phyloP scores from a whole-genome alignment of 495 filamentous ascomycete genomes.

The Pyronema omphalodes region DNA sequence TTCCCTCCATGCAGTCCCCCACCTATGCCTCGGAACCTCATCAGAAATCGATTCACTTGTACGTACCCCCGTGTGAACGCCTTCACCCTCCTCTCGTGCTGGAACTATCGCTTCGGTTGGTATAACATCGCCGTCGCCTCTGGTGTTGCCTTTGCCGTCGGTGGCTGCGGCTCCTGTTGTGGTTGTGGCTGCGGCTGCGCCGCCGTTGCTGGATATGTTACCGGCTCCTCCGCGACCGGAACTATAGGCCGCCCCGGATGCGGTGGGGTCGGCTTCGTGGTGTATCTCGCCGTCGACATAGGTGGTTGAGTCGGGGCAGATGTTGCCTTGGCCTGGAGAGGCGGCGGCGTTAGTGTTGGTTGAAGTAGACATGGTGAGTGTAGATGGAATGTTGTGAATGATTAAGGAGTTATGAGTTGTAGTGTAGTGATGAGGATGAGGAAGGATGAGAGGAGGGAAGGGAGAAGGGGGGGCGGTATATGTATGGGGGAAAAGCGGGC shows the following conservation, averaged over 20 bases:
- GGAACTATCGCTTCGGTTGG: too few species aligned
- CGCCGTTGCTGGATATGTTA: too few species aligned
- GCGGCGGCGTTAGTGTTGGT: background rate
- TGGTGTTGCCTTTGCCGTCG: too few species aligned
- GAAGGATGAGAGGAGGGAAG: background rate
- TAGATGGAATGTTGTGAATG: background rate
- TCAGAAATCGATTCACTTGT: too few species aligned
- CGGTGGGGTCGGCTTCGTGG: slow-evolving; percentile 16
- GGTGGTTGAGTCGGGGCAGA: slow-evolving; percentile 16
- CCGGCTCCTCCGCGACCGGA: slow-evolving; percentile 3
- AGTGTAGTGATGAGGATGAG: background rate
- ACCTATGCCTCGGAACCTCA: too few species aligned
- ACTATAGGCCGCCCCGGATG: slow-evolving; percentile 16
- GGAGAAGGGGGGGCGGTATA: background rate
- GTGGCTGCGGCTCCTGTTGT: too few species aligned
- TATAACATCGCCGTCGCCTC: too few species aligned
- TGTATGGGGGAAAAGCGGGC: too few species aligned
- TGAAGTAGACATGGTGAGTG: background rate
- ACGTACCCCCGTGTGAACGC: too few species aligned
- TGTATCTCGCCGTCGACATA: slow-evolving; percentile 22
- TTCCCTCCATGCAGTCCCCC: too few species aligned
- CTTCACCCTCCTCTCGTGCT: too few species aligned
- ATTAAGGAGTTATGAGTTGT: background rate
- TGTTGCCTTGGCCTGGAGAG: slow-evolving; percentile 19
- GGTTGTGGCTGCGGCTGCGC: too few species aligned